These are phyloP conservation scores for Angomonas deanei DNA, from an alignment of 208 protist species.

Conservation along the genomic window DNA sequence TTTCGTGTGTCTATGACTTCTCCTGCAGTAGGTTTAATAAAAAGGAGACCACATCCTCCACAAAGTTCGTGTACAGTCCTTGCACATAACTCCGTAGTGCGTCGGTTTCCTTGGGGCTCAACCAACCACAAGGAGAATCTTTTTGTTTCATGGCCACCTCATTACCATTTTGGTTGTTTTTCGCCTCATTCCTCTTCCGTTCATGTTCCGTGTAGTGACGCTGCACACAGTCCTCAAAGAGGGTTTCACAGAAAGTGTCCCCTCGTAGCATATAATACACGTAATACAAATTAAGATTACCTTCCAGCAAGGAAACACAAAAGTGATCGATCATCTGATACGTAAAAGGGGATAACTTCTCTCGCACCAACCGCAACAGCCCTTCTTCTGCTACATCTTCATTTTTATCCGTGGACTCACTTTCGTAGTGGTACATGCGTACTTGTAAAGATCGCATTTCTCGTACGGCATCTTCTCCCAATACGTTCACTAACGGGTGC, in stretches of 20 bases:
- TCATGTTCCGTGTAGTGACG: not conserved
- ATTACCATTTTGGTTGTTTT: too few relatives aligned
- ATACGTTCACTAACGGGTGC: too few relatives aligned
- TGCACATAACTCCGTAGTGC: constrained; percentile 5
- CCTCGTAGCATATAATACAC: not conserved
- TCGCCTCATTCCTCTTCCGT: not conserved
- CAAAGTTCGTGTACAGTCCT: constrained; percentile 10
- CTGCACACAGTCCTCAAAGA: not conserved
- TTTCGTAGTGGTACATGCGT: too few relatives aligned
- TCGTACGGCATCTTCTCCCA: too few relatives aligned
- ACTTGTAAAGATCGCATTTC: too few relatives aligned
- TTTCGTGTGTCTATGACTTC: not conserved
- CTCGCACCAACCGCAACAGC: too few relatives aligned
- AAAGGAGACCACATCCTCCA: constrained; percentile 1
- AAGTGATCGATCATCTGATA: not conserved
- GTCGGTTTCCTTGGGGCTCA: not conserved
- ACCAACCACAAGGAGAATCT: not conserved
- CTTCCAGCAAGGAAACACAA: not conserved
- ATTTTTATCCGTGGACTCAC: too few relatives aligned
- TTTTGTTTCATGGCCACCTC: not conserved
- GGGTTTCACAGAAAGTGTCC: not conserved
- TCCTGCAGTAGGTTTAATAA: not conserved
- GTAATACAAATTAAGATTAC: not conserved
- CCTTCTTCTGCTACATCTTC: too few relatives aligned
- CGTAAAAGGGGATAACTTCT: not conserved